phyloP scores from a whole-genome alignment of 805 yeast genomes.

The Metschnikowia matae region DNA sequence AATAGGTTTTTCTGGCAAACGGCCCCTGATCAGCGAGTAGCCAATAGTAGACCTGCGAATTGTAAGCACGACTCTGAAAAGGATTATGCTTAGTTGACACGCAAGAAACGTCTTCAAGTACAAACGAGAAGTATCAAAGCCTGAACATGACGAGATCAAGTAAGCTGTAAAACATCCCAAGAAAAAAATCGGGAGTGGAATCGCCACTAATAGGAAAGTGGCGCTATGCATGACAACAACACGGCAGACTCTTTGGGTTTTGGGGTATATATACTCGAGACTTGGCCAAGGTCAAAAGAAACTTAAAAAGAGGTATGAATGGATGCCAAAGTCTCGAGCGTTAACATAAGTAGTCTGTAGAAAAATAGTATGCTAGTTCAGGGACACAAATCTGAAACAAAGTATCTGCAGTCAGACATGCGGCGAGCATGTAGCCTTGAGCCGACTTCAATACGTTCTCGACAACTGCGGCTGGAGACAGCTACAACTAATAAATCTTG shows the following conservation, averaged over 20 bases:
- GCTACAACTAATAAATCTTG: neutral
- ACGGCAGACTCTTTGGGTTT: neutral
- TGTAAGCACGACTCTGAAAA: conserved; percentile 4
- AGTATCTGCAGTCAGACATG: conserved; percentile 3
- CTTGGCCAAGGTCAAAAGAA: neutral
- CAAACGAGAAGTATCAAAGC: neutral
- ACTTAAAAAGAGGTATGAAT: neutral
- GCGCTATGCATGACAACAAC: conserved; percentile 5
- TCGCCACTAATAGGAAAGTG: conserved; percentile 3
- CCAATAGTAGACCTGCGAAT: conserved; percentile 6
- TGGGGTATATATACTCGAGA: neutral
- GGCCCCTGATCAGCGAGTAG: neutral
- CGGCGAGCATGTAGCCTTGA: neutral
- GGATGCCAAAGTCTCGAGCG: neutral
- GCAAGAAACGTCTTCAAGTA: conserved; percentile 5
- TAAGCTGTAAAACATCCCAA: neutral
- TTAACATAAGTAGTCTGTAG: neutral
- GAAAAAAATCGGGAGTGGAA: conserved; percentile 1
- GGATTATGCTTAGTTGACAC: conserved; percentile 6
- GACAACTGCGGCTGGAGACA: neutral
- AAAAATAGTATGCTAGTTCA: neutral
- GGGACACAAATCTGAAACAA: conserved; percentile 4
- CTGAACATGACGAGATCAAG: neutral
- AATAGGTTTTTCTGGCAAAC: conserved; percentile 11
- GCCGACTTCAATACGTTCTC: neutral